Evolutionary conservation across 2,329 filamentous ascomycete species (phyloP), one percentile per base, ranked within the genome.

Genomic region (Cryphonectria radicalis): DNA sequence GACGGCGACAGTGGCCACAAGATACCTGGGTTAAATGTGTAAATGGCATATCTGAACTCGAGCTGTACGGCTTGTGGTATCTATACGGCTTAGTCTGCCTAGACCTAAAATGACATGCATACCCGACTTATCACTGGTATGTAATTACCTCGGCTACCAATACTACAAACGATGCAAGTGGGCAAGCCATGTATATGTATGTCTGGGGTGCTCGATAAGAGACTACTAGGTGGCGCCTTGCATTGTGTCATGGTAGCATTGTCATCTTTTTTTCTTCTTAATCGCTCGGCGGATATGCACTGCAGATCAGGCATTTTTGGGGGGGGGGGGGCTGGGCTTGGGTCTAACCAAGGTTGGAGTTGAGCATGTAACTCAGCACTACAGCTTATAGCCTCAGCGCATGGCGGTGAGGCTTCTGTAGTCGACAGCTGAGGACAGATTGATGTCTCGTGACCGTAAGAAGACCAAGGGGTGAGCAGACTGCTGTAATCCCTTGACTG

Each of bases 141-240:
- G 42, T 35, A 19, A 14, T 60, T 60, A 17, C 42, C 37, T 64
- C 62, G 42, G 42, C 17, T 32, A 32, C 55, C 5, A 59, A 7
- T 17, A 59, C 55, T 35, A 28, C n/a, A 22, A n/a, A n/a, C 42
- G 46, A 50, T 50, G 22, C 46, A 50, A 50, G 19, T 22, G 32
- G 53, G 25, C 25, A 57, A 57, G 59, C 59, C 46, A 32, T 37
- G 1, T 13, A 11, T 40, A 32, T 37, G 8, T 13, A 11, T 40
- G 59, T 22, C 59, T 62, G 8, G 46, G 28, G 59, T 62, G 28
- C 59, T 62, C 59, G 59, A 62, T 63, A 63, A 63, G 60, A 59
- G n/a, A 50, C 43, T 43, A 43, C 5, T 40, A 11, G 37, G 53
- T 28, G 53, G 53, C 53, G n/a, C 53, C 53, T 14, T 57, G 32